Conservation (phyloP, 78 protist species). For the Polysphondylium violaceum region DNA sequence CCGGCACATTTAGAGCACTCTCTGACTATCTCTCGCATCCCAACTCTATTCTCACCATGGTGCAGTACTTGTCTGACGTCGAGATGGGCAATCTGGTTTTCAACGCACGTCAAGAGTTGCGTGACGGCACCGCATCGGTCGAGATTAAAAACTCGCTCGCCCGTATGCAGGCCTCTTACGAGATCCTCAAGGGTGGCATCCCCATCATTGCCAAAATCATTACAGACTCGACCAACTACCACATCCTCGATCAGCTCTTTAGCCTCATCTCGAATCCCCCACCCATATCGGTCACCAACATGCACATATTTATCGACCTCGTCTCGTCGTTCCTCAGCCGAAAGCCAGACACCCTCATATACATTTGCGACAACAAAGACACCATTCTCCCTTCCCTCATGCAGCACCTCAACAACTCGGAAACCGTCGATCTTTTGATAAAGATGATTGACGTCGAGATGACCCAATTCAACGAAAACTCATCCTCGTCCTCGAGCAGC, state of each 20-base stretch:
- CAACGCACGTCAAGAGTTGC: background rate
- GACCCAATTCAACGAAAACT: conserved; percentile 11
- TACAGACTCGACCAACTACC: conserved; percentile 36
- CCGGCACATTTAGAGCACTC: conserved; percentile 34
- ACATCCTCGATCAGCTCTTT: conserved; percentile 35
- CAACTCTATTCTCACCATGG: conserved; percentile 28
- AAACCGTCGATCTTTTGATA: conserved; percentile 36
- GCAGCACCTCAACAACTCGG: conserved; percentile 32
- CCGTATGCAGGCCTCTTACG: conserved; percentile 37
- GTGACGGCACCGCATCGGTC: conserved; percentile 27
- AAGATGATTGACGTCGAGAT: conserved; percentile 72
- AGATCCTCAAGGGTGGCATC: conserved; percentile 54
- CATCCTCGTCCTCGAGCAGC: background rate
- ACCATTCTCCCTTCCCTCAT: conserved; percentile 34
- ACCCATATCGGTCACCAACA: conserved; percentile 43
- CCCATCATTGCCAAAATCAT: conserved; percentile 7
- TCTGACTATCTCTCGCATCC: conserved; percentile 39
- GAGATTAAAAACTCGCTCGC: conserved; percentile 47
- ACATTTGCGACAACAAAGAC: conserved; percentile 46
- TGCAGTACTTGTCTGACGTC: conserved; percentile 24
- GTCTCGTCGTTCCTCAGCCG: conserved; percentile 4
- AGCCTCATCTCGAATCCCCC: conserved; percentile 33
- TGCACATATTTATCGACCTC: conserved; percentile 43
- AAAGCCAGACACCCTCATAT: conserved; percentile 45
- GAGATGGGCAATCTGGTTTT: conserved; percentile 11